These are phyloP conservation scores for Lipomyces starkeyi DNA, from an alignment of 805 yeast species.

Conservation along the genomic window DNA sequence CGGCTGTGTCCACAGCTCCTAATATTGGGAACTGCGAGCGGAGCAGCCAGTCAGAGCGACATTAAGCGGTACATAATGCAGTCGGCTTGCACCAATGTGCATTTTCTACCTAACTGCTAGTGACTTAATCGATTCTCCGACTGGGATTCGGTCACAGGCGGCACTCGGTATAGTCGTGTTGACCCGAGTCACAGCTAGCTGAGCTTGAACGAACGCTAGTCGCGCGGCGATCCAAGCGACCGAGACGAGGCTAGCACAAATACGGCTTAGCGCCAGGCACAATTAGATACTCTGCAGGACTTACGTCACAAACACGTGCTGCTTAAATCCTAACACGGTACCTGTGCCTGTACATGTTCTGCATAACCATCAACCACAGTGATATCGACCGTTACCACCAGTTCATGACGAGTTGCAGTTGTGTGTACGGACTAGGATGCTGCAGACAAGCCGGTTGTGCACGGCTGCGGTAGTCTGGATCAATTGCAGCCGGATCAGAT, in stretches of 20 bases:
- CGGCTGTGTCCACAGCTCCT: too few relatives aligned
- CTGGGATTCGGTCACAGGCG: not conserved
- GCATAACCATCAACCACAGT: too few relatives aligned
- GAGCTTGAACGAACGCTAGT: not conserved
- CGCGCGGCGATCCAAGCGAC: not conserved
- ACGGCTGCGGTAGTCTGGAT: not conserved
- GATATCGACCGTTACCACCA: too few relatives aligned
- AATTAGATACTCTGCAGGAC: not conserved
- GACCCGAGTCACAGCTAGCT: not conserved
- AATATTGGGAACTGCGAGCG: too few relatives aligned
- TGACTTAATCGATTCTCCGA: not conserved
- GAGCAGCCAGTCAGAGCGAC: too few relatives aligned
- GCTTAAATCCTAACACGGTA: not conserved
- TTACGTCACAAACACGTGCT: not conserved
- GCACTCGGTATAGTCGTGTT: not conserved
- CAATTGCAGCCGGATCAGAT: too few relatives aligned
- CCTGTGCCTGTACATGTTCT: not conserved
- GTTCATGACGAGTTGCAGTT: too few relatives aligned
- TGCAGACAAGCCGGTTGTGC: too few relatives aligned
- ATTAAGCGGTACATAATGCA: too few relatives aligned
- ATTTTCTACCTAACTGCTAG: too few relatives aligned
- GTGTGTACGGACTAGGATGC: not conserved
- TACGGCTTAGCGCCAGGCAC: not conserved
- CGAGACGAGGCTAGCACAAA: not conserved
- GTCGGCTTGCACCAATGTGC: too few relatives aligned